phyloP scores from a whole-genome alignment of 345 rosid species.

The Firmiana major region DNA sequence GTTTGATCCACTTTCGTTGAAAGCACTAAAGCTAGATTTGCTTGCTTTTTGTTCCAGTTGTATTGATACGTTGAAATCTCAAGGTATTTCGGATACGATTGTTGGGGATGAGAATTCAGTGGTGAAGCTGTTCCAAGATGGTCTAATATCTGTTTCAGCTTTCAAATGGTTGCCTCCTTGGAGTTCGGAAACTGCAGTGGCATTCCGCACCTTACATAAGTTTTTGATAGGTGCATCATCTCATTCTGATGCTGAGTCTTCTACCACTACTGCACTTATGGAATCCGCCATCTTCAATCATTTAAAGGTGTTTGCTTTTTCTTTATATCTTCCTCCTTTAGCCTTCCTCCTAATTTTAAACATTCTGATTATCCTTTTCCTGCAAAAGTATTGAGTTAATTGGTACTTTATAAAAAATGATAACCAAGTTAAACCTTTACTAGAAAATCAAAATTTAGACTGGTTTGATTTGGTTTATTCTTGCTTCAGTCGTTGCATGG shows the following conservation, averaged over 20 bases:
- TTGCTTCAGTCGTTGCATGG: background rate
- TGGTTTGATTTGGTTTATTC: background rate
- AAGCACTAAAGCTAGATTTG: constrained; percentile 82
- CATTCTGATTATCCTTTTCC: background rate
- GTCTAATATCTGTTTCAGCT: constrained; percentile 72
- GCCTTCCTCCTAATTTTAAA: background rate
- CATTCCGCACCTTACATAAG: constrained; percentile 80
- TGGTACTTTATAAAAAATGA: background rate
- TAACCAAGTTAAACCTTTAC: background rate
- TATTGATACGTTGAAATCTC: constrained; percentile 37
- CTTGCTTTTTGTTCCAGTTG: constrained; percentile 59
- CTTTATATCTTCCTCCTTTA: background rate
- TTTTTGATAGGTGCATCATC: constrained; percentile 73
- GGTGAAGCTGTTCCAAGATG: constrained; percentile 55
- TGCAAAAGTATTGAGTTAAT: background rate
- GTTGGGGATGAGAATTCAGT: constrained; percentile 34
- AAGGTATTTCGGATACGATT: constrained; percentile 22
- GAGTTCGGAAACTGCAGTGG: constrained; percentile 92
- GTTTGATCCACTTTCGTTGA: constrained; percentile 91
- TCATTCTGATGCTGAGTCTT: constrained; percentile 60
- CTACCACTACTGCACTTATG: constrained; percentile 46
- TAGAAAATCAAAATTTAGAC: background rate
- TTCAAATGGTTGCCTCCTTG: constrained; percentile 93
- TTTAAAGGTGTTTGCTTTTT: constrained; percentile 56
- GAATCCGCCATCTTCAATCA: constrained; percentile 54